Evolutionary conservation across 108 stramenopile genomes (phyloP).

Genomic region (Fragilaria radians): DNA sequence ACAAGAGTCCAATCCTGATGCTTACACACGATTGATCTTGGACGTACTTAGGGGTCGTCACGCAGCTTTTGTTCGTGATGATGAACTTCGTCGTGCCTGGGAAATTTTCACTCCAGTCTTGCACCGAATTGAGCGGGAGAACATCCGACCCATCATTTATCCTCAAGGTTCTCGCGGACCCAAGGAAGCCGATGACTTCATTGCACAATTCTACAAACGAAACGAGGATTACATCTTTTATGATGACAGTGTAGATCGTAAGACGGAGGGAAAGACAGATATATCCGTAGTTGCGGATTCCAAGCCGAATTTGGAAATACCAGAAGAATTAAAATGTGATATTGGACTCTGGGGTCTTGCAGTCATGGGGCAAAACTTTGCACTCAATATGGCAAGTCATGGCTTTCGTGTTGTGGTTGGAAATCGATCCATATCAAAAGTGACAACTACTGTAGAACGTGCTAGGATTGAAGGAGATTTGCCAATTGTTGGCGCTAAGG

Average conservation of each 20-base stretch:
- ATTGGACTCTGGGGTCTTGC: conserved; percentile 70
- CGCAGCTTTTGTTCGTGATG: conserved; percentile 90
- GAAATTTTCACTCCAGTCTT: conserved; percentile 94
- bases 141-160: conserved; percentile 70
- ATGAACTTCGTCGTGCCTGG: conserved; percentile 93
- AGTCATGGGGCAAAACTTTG: conserved; percentile 82
- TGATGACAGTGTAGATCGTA: conserved; percentile 24
- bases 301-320: background rate
- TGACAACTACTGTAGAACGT: conserved; percentile 49
- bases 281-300: background rate
- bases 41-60: conserved; percentile 91
- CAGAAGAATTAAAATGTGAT: conserved; percentile 22
- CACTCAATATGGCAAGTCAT: conserved; percentile 65
- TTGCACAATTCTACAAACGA: conserved; percentile 38
- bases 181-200: conserved; percentile 67
- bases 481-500: conserved; percentile 49
- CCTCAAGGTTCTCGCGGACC: conserved; percentile 84
- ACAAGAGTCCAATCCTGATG: conserved; percentile 74
- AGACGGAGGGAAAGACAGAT: conserved; percentile 4
- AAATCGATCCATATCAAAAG: conserved; percentile 57
- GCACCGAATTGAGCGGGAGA: conserved; percentile 76
- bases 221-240: conserved; percentile 66
- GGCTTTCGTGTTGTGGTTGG: conserved; percentile 59
- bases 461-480: conserved; percentile 56
- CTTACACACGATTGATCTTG: conserved; percentile 94